Evolutionary conservation across 768 basidiomycete species (phyloP).

Genomic region (Boletales sp.): DNA sequence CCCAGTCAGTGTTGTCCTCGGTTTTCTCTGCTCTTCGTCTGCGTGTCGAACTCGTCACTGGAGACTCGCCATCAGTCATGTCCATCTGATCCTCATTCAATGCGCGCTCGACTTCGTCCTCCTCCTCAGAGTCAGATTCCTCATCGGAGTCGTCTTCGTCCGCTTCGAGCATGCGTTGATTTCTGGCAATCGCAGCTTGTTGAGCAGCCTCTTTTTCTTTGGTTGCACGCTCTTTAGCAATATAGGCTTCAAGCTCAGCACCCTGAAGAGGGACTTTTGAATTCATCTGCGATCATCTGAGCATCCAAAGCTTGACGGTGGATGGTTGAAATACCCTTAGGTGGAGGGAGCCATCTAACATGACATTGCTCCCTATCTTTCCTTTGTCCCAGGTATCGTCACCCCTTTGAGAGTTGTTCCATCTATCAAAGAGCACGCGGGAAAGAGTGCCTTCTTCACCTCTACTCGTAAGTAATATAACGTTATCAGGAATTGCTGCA

Average conservation of each 20-base stretch:
- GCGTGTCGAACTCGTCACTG: slow-evolving; percentile 19
- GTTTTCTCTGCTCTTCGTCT: slow-evolving; percentile 47
- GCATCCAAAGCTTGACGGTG: background rate
- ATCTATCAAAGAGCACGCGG: slow-evolving; percentile 74
- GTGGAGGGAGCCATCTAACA: slow-evolving; percentile 69
- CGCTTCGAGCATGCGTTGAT: slow-evolving; percentile 88
- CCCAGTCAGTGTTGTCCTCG: slow-evolving; percentile 61
- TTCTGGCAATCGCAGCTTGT: slow-evolving; percentile 77
- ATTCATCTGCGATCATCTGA: slow-evolving; percentile 55
- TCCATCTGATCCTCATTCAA: slow-evolving; percentile 53
- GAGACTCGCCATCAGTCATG: slow-evolving; percentile 30
- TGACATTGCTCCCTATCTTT: slow-evolving; percentile 79
- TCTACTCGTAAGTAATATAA: slow-evolving; percentile 79
- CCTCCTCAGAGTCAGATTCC: slow-evolving; percentile 64
- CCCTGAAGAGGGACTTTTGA: slow-evolving; percentile 89
- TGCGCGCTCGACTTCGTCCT: slow-evolving; percentile 53
- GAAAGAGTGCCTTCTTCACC: slow-evolving; percentile 80
- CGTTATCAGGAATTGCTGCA: slow-evolving; percentile 77
- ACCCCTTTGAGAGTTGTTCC: slow-evolving; percentile 79
- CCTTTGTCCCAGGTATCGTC: slow-evolving; percentile 88
- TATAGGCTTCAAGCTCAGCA: slow-evolving; percentile 77
- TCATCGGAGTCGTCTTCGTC: slow-evolving; percentile 83
- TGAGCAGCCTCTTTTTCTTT: slow-evolving; percentile 86
- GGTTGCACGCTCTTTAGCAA: slow-evolving; percentile 67
- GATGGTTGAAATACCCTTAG: slow-evolving; percentile 47